Percentiles rank a stretch among this genome's conserved stretches.
Conservation (phyloP, 192 early-diverging fungal genomes). For the Backusella circina region DNA sequence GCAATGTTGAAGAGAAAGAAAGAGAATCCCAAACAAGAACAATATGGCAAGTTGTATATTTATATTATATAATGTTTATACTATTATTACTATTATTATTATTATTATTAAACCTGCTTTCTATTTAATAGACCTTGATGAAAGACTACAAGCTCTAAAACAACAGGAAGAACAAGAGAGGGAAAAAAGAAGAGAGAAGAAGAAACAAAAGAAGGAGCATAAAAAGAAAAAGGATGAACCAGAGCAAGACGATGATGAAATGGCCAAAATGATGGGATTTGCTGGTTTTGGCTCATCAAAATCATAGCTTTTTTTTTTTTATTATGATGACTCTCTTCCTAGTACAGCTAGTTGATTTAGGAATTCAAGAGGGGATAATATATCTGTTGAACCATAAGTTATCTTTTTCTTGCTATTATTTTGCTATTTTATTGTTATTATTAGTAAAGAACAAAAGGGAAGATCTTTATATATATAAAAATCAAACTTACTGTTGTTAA, state of each 20-base stretch:
- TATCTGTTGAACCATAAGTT: conserved; percentile 91
- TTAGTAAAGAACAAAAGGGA: neutral
- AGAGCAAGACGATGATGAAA: conserved; percentile 53
- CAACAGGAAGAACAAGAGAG: conserved; percentile 69
- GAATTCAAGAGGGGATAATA: conserved; percentile 78
- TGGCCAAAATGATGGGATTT: conserved; percentile 78
- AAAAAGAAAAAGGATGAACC: conserved; percentile 26
- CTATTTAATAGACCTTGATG: conserved; percentile 57
- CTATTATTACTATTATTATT: too few relatives aligned
- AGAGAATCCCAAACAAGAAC: conserved; percentile 48
- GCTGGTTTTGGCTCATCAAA: conserved; percentile 56
- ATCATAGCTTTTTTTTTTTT: conserved; percentile 4
- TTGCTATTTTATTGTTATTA: conserved; percentile 35
- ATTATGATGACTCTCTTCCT: conserved; percentile 37
- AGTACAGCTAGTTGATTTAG: conserved; percentile 74
- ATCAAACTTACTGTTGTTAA: conserved; percentile 61
- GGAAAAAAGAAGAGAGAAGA: conserved; percentile 49
- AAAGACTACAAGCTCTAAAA: conserved; percentile 58
- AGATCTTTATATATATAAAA: neutral
- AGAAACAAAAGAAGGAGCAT: conserved; percentile 55
- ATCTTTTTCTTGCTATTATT: conserved; percentile 65
- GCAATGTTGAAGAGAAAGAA: conserved; percentile 67
- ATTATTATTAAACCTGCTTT: neutral
- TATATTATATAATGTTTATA: too few relatives aligned
- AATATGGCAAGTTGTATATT: conserved; percentile 41